phyloP scores from a whole-genome alignment of 208 protist species.

The Leishmania lainsoni region DNA sequence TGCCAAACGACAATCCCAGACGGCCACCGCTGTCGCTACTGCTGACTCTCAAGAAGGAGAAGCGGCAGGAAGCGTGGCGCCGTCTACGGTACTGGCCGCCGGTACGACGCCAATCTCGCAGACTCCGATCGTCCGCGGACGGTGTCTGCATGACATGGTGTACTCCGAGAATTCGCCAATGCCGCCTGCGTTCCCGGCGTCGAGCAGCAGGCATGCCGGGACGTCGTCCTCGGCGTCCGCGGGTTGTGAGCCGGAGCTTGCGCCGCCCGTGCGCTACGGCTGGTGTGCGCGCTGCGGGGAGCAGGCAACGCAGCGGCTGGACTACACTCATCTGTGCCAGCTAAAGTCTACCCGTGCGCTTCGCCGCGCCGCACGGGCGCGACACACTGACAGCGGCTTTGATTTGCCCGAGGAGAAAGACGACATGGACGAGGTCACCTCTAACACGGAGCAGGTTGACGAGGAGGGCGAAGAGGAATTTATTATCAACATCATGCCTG shows the following conservation, averaged over 20 bases:
- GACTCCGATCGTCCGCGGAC: conserved; percentile 22
- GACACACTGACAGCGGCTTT: background rate
- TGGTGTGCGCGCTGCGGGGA: conserved; percentile 37
- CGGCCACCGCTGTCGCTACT: background rate
- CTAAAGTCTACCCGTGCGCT: conserved; percentile 18
- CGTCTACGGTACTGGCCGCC: background rate
- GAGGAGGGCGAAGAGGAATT: conserved; percentile 41
- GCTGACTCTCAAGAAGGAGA: too few species aligned
- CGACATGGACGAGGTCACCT: conserved; percentile 7
- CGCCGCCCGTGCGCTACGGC: conserved; percentile 25
- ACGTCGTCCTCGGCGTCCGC: background rate
- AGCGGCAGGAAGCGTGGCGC: background rate
- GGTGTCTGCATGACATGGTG: conserved; percentile 35
- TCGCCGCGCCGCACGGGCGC: conserved; percentile 4
- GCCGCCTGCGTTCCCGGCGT: background rate
- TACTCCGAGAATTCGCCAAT: conserved; percentile 22
- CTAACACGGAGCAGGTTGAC: conserved; percentile 28
- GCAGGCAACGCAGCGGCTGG: conserved; percentile 31
- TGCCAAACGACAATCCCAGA: background rate
- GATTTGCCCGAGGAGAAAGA: background rate
- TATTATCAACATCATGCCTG: conserved; percentile 45
- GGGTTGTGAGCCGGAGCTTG: conserved; percentile 17
- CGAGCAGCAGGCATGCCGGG: background rate
- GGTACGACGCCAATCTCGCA: conserved; percentile 1
- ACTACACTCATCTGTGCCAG: conserved; percentile 32